Base-by-base conservation (phyloP, 1,284 basidiomycete species). In the Pterula multifida region DNA sequence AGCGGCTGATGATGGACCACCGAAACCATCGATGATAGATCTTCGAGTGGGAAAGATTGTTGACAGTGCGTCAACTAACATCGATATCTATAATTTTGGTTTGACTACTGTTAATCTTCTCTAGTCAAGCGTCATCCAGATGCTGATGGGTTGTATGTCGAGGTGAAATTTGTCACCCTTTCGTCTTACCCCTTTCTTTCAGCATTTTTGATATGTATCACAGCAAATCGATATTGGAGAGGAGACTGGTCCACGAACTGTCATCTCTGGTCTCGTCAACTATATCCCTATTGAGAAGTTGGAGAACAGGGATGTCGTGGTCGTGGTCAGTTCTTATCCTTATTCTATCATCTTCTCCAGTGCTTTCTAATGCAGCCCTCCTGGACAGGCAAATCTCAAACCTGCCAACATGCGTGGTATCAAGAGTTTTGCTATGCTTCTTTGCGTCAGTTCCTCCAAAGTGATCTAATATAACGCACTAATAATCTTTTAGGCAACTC, bases 371-470 rank as follows among this genome's bases (percentile, higher is more conserved):
- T 47, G 24, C 39, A 36, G 53, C 26, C 36, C 26, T 47, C 48
- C 46, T 50, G 2, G 53, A 6, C 53, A 88, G 84, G 92, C 91
- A 68, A 97, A 97, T 65, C 68, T 98, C 54, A 97, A 98, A 67
- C 94, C 93, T 3, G 94, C 88, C 15, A 86, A 75, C 57, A 96
- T 98, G 93, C 81, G 94, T 52, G 94, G 94, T 3, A 81, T 97
- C 56, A 96, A 95, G 70, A 94, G 90, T 55, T 93, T 87, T 60
- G 94, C 90, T 24, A 97, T 98, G 94, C 86, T 98, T 26, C 81
- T 98, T 55, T 89, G 85, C 59, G 90, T 90, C 65, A 47, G 84
- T 64, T 3, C 49, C n/a, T n/a, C 13, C 21, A 17, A 42, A 42
- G 32, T 42, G 36, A 53, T 44, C 24, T 32, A 46, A 32, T 46